These are phyloP conservation scores for Xerocomus amazonicus DNA, from an alignment of 1,284 basidiomycete genomes.

Conservation along the genomic window DNA sequence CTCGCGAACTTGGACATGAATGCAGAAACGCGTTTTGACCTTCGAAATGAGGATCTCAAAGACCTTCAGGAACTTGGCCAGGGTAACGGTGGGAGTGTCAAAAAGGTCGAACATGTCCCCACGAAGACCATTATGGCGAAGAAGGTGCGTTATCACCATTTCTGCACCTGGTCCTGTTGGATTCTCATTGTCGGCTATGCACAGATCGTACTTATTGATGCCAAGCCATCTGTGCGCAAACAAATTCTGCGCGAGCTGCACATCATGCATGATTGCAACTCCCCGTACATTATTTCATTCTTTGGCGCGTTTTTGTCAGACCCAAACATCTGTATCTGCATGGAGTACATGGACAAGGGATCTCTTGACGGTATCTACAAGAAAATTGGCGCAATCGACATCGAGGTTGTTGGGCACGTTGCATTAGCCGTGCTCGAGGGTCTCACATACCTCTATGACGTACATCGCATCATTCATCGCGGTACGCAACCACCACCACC, in stretches of 20 bases:
- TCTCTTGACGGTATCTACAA: slow-evolving; percentile 94
- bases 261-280: slow-evolving; percentile 97
- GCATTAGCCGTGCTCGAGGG: slow-evolving; percentile 92
- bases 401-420: slow-evolving; percentile 87
- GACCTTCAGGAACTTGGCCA: slow-evolving; percentile 88
- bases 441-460: slow-evolving; percentile 97
- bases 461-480: slow-evolving; percentile 98
- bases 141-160: slow-evolving; percentile 60
- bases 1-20: slow-evolving; percentile 73
- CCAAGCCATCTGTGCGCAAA: slow-evolving; percentile 94
- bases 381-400: slow-evolving; percentile 85
- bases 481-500: slow-evolving; percentile 49
- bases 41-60: slow-evolving; percentile 80
- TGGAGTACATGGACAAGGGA: slow-evolving; percentile 96
- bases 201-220: slow-evolving; percentile 98
- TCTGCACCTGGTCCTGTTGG: background rate
- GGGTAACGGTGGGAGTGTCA: slow-evolving; percentile 98
- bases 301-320: slow-evolving; percentile 95
- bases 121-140: slow-evolving; percentile 91
- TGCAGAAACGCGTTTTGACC: slow-evolving; percentile 70
- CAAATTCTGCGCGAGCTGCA: slow-evolving; percentile 97
- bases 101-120: slow-evolving; percentile 91
- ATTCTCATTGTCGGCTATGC: background rate
- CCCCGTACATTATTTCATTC: slow-evolving; percentile 92
- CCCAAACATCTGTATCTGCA: slow-evolving; percentile 98